These are phyloP conservation scores for Verticillium nonalfalfae DNA, from an alignment of 2,329 filamentous ascomycete species.

Conservation along the genomic window DNA sequence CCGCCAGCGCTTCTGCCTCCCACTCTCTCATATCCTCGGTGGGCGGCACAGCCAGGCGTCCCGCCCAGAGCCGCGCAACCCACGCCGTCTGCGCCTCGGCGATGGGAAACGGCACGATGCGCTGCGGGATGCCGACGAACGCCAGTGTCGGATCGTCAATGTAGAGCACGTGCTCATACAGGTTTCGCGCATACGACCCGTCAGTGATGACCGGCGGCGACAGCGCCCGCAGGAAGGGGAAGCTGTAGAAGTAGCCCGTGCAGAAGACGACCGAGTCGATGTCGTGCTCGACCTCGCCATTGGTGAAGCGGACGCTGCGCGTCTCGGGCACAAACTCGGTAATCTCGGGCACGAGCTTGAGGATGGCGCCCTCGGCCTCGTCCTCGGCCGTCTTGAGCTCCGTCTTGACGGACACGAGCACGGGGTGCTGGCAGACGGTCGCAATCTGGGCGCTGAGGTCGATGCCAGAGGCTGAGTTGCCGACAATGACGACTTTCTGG, in stretches of 20 bases:
- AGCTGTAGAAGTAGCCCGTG: conserved; percentile 83
- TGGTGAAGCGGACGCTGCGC: conserved; percentile 53
- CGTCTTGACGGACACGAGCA: conserved; percentile 50
- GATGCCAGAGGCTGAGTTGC: conserved; percentile 64
- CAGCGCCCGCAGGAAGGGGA: conserved; percentile 59
- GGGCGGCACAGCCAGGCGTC: conserved; percentile 50
- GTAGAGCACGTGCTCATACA: conserved; percentile 67
- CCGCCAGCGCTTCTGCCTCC: conserved; percentile 46
- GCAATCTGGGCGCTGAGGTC: conserved; percentile 61
- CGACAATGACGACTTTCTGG: conserved; percentile 61
- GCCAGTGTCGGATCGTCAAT: conserved; percentile 57
- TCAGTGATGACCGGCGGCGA: conserved; percentile 45
- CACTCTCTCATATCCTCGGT: conserved; percentile 51
- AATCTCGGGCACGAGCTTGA: conserved; percentile 35
- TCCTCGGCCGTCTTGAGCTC: conserved; percentile 16
- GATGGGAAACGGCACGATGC: conserved; percentile 66
- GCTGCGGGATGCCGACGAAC: conserved; percentile 59
- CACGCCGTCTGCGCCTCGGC: conserved; percentile 64
- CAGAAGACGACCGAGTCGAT: conserved; percentile 79
- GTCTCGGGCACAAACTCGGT: conserved; percentile 35
- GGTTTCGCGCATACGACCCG: conserved; percentile 51
- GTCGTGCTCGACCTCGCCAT: conserved; percentile 57
- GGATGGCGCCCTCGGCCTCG: conserved; percentile 14
- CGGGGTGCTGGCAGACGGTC: conserved; percentile 40
- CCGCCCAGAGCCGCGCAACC: conserved; percentile 60